phyloP scores from a whole-genome alignment of 148 eudicot genomes.

The Rhododendron williamsianum region DNA sequence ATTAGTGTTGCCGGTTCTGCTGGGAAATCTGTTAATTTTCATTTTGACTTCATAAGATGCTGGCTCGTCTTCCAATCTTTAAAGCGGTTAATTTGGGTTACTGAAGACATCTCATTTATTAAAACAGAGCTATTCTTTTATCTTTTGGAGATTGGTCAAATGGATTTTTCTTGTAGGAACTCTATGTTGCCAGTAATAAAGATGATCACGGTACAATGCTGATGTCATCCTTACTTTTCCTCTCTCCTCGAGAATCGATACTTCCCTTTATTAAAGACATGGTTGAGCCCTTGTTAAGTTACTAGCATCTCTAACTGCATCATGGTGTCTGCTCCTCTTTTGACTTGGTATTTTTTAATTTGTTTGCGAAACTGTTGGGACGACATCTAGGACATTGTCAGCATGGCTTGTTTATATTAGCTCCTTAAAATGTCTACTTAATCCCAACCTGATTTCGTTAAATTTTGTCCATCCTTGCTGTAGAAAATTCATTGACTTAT shows the following conservation, averaged over 20 bases:
- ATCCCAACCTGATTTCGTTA: neutral
- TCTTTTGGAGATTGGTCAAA: neutral
- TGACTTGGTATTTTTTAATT: neutral
- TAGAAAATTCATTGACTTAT: neutral
- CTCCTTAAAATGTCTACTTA: neutral
- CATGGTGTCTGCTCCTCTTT: neutral
- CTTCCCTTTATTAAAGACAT: neutral
- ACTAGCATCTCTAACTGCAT: neutral
- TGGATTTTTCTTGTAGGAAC: neutral
- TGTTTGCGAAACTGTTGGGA: neutral
- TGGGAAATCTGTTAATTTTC: neutral
- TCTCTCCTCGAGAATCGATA: neutral
- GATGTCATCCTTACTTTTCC: neutral
- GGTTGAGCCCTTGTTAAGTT: neutral
- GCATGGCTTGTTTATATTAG: neutral
- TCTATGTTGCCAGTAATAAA: neutral
- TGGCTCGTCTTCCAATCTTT: neutral
- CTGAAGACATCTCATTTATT: neutral
- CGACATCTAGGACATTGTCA: neutral
- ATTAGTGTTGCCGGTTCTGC: neutral
- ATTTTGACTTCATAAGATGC: neutral
- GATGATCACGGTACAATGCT: neutral
- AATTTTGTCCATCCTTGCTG: neutral
- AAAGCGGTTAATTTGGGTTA: neutral
- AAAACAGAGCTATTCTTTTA: neutral